Evolutionary conservation across 331 rosid species (phyloP).

Genomic region (Phaseolus coccineus): DNA sequence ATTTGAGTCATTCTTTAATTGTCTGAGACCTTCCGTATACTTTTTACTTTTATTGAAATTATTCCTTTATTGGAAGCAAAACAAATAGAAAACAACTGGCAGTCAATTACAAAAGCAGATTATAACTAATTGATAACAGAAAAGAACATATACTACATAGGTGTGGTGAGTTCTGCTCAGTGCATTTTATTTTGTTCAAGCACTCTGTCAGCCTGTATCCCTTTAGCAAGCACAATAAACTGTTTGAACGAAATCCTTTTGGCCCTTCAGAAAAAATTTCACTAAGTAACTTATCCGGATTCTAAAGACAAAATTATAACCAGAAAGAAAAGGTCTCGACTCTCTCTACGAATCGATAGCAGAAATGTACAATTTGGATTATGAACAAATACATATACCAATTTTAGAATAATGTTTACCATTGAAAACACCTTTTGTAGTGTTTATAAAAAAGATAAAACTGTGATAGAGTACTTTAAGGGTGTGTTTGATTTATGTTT

Average conservation of each 20-base stretch:
- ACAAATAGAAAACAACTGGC: constrained; percentile 9
- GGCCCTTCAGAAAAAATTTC: background rate
- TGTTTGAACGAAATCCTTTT: background rate
- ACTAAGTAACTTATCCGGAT: background rate
- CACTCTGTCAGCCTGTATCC: background rate
- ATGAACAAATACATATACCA: background rate
- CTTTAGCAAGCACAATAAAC: background rate
- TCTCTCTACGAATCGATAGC: background rate
- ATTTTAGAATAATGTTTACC: background rate
- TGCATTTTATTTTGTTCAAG: constrained; percentile 12
- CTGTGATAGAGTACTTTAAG: background rate
- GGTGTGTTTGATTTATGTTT: background rate
- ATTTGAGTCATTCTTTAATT: background rate
- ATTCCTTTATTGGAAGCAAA: constrained; percentile 1
- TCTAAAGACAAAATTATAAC: background rate
- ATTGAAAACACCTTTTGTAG: background rate
- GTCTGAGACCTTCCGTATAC: background rate
- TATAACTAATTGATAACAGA: background rate
- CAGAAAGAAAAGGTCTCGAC: background rate
- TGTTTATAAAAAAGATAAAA: too few relatives aligned
- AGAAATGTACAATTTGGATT: background rate
- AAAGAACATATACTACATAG: background rate
- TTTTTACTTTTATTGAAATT: background rate
- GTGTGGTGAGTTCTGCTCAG: background rate
- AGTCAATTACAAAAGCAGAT: background rate